Conservation (phyloP, 2,329 filamentous ascomycete genomes). For the Teratosphaeria viscida region DNA sequence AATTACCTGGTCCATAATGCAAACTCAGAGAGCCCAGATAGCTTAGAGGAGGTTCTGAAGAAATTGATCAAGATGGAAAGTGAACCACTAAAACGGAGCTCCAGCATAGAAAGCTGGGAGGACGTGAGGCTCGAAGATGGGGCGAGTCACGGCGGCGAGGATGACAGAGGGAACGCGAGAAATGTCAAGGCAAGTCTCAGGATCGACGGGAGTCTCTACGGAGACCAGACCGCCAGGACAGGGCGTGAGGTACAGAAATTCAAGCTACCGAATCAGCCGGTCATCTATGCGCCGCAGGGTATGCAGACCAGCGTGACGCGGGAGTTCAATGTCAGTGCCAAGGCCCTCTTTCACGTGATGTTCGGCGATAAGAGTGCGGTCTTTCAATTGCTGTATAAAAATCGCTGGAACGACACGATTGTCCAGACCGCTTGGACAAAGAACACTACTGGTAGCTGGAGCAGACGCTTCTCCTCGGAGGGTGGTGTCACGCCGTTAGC, state of each 20-base stretch:
- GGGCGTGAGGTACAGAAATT: conserved; percentile 55
- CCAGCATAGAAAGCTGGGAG: conserved; percentile 79
- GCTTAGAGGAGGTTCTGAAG: conserved; percentile 59
- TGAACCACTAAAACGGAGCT: conserved; percentile 48
- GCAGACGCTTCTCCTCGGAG: conserved; percentile 54
- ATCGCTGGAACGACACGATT: conserved; percentile 66
- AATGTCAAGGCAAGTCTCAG: conserved; percentile 49
- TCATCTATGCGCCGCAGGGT: conserved; percentile 72
- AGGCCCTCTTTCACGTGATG: conserved; percentile 88
- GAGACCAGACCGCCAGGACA: conserved; percentile 29
- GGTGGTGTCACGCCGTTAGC: conserved; percentile 38
- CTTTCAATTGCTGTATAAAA: conserved; percentile 83
- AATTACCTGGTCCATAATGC: conserved; percentile 78
- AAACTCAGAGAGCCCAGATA: conserved; percentile 58
- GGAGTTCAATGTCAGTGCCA: conserved; percentile 82
- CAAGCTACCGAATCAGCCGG: conserved; percentile 68
- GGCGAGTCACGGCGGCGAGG: not conserved
- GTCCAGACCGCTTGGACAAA: conserved; percentile 75
- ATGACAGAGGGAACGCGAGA: conserved; percentile 24
- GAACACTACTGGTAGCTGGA: conserved; percentile 35
- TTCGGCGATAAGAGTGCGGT: conserved; percentile 95
- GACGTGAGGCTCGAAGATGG: conserved; percentile 48
- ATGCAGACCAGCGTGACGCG: conserved; percentile 65
- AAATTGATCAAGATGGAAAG: conserved; percentile 65
- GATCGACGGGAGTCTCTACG: conserved; percentile 51